Evolutionary conservation across 345 rosid genomes (phyloP), one percentile per base, ranked within the genome.

Genomic region (Dovyalis caffra): DNA sequence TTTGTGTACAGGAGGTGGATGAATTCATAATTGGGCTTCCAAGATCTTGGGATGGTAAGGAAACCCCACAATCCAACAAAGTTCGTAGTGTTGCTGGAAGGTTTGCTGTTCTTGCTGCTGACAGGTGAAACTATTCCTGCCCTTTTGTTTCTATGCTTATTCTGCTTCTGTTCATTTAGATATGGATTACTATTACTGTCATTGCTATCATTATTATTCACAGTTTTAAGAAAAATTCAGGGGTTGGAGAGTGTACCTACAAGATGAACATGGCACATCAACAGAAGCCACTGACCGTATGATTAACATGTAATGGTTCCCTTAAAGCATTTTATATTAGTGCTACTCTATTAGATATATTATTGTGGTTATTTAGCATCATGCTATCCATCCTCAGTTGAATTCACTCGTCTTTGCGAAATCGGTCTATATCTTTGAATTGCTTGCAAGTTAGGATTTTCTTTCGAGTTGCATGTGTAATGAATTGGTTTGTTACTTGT

Each of bases 211-310:
- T 43, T 67, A 21, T 66, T 82, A 34, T 80, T 73, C 8, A 31
- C 12, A 8, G 34, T 60, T 77, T 66, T 18, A 5, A n/a, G n/a
- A n/a, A n/a, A 12, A 76, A 78, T 83, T 34, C 75, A 94, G 97
- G 83, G 97, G 98, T 58, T 90, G 90, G 92, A 90, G 97, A 71
- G 97, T 94, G 69, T 94, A 90, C 85, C 87, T 94, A 33, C 89
- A 84, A 75, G 93, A 94, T 86, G 98, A 94, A 75, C 93, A 92
- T 78, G 90, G 97, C 28, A 88, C 98, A 70, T 86, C 98, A 51
- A 70, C 84, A 26, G 93, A 91, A 71, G 97, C 97, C 29, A 66
- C 82, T 69, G 71, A 76, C 70, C 66, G 81, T n/a, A 94, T 94
- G 97, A 92, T 94, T 77, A 72, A 86, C 79, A 81, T 85, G 98